Base-by-base conservation (phyloP, 1,284 basidiomycete species). In the Stereum hirsutum region DNA sequence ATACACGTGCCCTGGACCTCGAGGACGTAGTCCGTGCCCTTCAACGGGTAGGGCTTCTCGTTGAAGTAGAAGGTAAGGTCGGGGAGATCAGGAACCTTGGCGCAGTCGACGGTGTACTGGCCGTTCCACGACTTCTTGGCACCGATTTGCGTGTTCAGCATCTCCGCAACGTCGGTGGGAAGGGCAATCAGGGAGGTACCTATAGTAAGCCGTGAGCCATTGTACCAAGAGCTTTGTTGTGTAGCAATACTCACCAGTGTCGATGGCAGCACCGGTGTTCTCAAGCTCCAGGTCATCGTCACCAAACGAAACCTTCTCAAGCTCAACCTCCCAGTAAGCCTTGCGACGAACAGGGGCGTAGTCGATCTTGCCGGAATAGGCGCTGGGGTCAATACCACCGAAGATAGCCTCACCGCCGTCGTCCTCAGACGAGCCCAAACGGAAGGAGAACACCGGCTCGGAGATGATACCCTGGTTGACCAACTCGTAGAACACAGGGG, bases 281-380 rank as follows among this genome's bases (percentile, higher is more conserved):
- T 93, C 88, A 14, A 95, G 74, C 54, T 93, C 87, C 33, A 95
- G 75, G 39, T 72, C 75, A 42, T 95, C 94, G 41, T 84, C 74
- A 45, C 92, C 94, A 48, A 97, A 93, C 5, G 68, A 59, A 46
- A 97, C 77, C 61, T 83, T 83, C 66, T 90, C 74, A 21, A 99
- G 81, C 63, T 94, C 92, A 45, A 98, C 91, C 63, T 97, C 91
- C 96, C 96, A 99, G 72, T 99, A 99, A 6, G 93, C 96, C 74
- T 90, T 93, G 58, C 93, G 81, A 57, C 94, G 87, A 46, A 99
- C 75, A 44, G 96, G 95, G 23, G 89, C 90, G 57, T 98, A 99
- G 34, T 66, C 61, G 49, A 99, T 76, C 60, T 85, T 74, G 63
- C 95, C 96, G 12, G 65, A 75, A 71, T 87, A 98, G 43, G 89